Conservation (phyloP, 768 basidiomycete species). For the Lanmaoa rubissima region DNA sequence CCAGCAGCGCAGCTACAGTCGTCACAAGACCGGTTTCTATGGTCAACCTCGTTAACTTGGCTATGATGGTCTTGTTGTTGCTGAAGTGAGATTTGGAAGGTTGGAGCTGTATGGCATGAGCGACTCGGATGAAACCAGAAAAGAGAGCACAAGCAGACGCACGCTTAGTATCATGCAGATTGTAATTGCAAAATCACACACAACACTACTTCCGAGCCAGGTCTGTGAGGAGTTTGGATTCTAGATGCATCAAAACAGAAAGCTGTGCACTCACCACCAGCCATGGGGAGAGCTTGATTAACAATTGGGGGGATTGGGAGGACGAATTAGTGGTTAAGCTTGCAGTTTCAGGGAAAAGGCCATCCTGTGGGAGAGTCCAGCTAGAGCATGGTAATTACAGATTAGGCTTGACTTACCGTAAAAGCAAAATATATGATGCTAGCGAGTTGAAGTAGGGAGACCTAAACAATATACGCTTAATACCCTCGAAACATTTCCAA, state of each 20-base stretch:
- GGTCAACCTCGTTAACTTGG: conserved; percentile 20
- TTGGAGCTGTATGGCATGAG: conserved; percentile 10
- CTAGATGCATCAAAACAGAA: too few relatives aligned
- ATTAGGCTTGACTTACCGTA: background rate
- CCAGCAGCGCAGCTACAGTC: conserved; percentile 14
- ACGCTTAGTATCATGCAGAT: too few relatives aligned
- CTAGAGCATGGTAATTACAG: background rate
- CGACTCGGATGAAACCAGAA: background rate
- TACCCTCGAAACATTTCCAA: background rate
- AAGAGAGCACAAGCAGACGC: too few relatives aligned
- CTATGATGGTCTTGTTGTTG: background rate
- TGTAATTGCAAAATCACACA: too few relatives aligned
- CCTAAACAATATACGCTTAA: conserved; percentile 1
- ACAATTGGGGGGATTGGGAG: too few relatives aligned
- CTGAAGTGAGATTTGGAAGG: conserved; percentile 7
- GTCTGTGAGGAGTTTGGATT: too few relatives aligned
- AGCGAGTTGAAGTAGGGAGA: conserved; percentile 22
- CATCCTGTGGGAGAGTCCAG: background rate
- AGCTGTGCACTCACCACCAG: too few relatives aligned
- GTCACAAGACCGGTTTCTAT: conserved; percentile 27
- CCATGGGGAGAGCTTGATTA: too few relatives aligned
- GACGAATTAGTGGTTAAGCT: too few relatives aligned
- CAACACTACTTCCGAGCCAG: too few relatives aligned
- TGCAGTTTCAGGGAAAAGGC: too few relatives aligned
- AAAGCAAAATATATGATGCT: conserved; percentile 11